These are phyloP conservation scores for Alternaria hordeiaustralica DNA, from an alignment of 2,329 filamentous ascomycete genomes.

Conservation along the genomic window DNA sequence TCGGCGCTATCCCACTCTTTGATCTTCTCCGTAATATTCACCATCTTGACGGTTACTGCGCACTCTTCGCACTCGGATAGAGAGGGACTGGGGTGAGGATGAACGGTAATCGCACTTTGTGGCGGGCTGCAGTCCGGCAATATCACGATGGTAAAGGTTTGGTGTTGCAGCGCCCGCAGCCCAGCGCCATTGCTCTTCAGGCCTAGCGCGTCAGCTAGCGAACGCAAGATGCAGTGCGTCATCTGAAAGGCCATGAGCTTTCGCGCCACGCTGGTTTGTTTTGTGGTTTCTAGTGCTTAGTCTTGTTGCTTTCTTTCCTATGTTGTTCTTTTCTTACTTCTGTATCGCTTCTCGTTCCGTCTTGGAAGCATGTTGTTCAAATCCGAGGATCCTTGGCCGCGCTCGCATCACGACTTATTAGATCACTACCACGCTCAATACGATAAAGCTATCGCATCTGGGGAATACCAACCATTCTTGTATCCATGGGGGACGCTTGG, in stretches of 20 bases:
- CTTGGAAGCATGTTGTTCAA: slow-evolving; percentile 17
- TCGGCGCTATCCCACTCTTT: slow-evolving; percentile 76
- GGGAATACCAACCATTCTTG: slow-evolving; percentile 51
- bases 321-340: slow-evolving; percentile 5
- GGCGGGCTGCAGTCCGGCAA: slow-evolving; percentile 18
- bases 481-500: slow-evolving; percentile 54
- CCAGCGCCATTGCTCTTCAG: slow-evolving; percentile 14
- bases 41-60: slow-evolving; percentile 66
- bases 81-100: slow-evolving; percentile 12
- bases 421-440: slow-evolving; percentile 51
- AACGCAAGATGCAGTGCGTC: slow-evolving; percentile 37
- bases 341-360: slow-evolving; percentile 1
- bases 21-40: slow-evolving; percentile 99
- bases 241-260: slow-evolving; percentile 18
- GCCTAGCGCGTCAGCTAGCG: slow-evolving; percentile 29
- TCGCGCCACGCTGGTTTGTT: slow-evolving; percentile 21
- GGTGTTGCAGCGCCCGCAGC: slow-evolving; percentile 37
- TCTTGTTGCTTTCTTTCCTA: not conserved
- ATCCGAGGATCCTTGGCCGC: slow-evolving; percentile 31
- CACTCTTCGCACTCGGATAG: not conserved
- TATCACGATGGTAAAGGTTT: slow-evolving; percentile 44
- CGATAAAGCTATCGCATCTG: slow-evolving; percentile 47
- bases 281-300: slow-evolving; percentile 4
- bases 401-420: slow-evolving; percentile 43
- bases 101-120: slow-evolving; percentile 2